These are phyloP conservation scores for Amaranthus palmeri DNA, from an alignment of 148 eudicot genomes.

Conservation along the genomic window DNA sequence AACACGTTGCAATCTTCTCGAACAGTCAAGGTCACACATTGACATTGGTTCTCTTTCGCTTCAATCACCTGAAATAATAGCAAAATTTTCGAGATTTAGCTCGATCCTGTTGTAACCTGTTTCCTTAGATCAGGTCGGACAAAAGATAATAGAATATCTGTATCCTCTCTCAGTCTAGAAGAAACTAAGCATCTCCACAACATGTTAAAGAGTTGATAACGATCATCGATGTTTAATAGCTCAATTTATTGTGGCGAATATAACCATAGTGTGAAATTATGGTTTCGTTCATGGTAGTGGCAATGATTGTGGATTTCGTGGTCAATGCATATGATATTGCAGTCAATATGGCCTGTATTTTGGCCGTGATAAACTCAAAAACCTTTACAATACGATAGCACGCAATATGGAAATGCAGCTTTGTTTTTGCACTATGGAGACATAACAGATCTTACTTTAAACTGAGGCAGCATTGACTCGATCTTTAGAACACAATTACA, in stretches of 20 bases:
- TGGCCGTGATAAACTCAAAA: background rate
- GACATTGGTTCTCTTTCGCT: slow-evolving; percentile 28
- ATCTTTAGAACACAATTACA: background rate
- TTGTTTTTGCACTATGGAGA: too few species aligned
- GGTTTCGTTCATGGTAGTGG: too few species aligned
- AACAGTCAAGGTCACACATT: slow-evolving; percentile 37
- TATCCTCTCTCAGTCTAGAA: background rate
- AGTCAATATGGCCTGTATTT: background rate
- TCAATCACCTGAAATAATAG: slow-evolving; percentile 48
- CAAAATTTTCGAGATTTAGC: too few species aligned
- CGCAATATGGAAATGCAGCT: too few species aligned
- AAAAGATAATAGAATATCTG: background rate
- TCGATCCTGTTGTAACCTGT: background rate
- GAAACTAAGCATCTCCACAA: background rate
- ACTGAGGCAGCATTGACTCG: background rate
- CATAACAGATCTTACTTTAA: too few species aligned
- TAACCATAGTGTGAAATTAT: too few species aligned
- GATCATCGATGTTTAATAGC: too few species aligned
- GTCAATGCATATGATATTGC: too few species aligned
- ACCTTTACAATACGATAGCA: background rate
- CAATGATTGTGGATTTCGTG: too few species aligned
- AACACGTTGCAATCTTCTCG: slow-evolving; percentile 20
- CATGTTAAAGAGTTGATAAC: background rate
- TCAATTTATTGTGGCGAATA: too few species aligned
- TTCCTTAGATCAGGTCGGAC: background rate